Evolutionary conservation across 2,329 filamentous ascomycete species (phyloP), one percentile per base, ranked within the genome.

Genomic region (Diplodia intermedia): DNA sequence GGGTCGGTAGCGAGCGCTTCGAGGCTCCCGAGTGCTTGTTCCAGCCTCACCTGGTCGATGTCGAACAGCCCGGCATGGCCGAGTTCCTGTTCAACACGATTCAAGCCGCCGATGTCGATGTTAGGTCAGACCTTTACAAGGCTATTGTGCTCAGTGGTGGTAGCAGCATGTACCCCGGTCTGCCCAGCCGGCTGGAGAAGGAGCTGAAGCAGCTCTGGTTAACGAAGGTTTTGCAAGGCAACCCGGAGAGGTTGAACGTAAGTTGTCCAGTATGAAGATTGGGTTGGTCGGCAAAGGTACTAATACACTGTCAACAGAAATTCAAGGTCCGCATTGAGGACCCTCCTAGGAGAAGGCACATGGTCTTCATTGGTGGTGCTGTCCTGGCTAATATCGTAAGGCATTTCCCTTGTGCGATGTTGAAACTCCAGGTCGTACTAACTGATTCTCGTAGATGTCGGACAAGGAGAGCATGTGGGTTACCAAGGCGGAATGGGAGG

Each of bases 401-500:
- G 79, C 15, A 5, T 6, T 38, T 9, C 36, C 20, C 23, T 7
- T 52, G 52, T 33, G 14, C 38, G 23, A 31, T 23, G 60, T 12
- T 74, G 75, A 63, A 31, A 26, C 18, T 49, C 40, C 31, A 23
- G 40, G 23, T 9, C 2, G 76, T 65, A 26, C 36, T n/a, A 33
- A 68, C 50, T 14, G 18, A 31, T 18, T 23, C n/a, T 33, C 33
- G 15, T 69, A 87, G 86, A 98, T 99, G 91, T 94, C 95, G 55
- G 94, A 98, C 82, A 98, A 97, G 84, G 93, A 97, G 80, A 91
- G 90, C 79, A 98, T 98, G 95, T 99, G 95, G 95, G 94, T 99
- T 76, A 91, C 91, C 73, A 97, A 97, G 86, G 87, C 91, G 76
- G 95, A 99, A 82, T 99, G 95, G 95, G 88, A 95, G 76, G 95